Percentiles rank a stretch among this genome's conserved stretches.
Conservation (phyloP, 2,329 filamentous ascomycete genomes). For the Stenocarpella maydis region DNA sequence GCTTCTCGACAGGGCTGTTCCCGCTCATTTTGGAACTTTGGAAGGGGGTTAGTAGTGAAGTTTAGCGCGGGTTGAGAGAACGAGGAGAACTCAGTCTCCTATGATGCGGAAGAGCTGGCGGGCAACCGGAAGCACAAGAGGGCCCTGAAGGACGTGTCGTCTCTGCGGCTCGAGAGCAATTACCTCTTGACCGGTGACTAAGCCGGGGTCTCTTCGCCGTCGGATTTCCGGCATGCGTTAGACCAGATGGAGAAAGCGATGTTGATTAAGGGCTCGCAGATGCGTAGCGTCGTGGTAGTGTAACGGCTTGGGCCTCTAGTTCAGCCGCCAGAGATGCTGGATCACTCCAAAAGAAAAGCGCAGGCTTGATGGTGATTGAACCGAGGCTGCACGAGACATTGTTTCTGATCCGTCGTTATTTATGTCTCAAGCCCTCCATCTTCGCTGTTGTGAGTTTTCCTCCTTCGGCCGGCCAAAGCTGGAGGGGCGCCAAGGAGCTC, state of each 20-base stretch:
- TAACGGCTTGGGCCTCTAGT: slow-evolving; percentile 22
- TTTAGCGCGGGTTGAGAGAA: not conserved
- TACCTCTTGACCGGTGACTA: slow-evolving; percentile 5
- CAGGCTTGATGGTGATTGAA: not conserved
- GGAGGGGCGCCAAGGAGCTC: not conserved
- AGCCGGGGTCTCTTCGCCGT: not conserved
- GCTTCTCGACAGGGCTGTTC: slow-evolving; percentile 30
- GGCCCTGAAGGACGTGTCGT: not conserved
- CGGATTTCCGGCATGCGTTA: slow-evolving; percentile 23
- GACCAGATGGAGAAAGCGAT: not conserved
- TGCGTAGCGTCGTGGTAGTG: slow-evolving; percentile 11
- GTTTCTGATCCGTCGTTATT: slow-evolving; percentile 17
- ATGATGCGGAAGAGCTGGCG: not conserved
- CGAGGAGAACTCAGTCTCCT: not conserved
- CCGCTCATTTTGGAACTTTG: slow-evolving; percentile 12
- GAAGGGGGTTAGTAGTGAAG: not conserved
- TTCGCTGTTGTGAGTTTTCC: not conserved
- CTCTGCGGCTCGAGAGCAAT: slow-evolving; percentile 10
- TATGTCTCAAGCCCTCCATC: not conserved
- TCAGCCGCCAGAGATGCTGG: not conserved
- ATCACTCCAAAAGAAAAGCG: not conserved
- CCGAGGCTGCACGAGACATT: slow-evolving; percentile 4
- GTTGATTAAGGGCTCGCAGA: slow-evolving; percentile 28
- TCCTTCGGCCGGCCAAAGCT: not conserved
- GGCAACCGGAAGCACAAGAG: not conserved